These are phyloP conservation scores for Sambucus nigra DNA, from an alignment of 129 eudicot genomes.

Conservation along the genomic window DNA sequence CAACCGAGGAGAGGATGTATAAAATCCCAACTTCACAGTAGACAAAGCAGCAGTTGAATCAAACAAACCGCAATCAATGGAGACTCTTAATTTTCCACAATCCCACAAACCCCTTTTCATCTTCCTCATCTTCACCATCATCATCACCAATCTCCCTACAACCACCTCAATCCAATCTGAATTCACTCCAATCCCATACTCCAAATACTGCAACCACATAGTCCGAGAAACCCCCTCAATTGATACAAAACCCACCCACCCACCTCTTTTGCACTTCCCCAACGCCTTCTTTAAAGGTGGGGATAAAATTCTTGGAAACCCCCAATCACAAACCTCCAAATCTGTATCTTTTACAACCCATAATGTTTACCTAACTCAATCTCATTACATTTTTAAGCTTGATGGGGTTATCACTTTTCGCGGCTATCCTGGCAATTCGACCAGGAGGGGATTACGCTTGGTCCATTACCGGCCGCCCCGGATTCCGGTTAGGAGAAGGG, in stretches of 20 bases:
- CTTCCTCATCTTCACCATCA: conserved; percentile 15
- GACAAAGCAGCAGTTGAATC: no score
- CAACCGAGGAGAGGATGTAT: no score
- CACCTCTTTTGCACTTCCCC: conserved; percentile 14
- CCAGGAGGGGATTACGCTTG: conserved; percentile 43
- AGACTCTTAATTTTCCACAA: not conserved
- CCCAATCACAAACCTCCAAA: conserved; percentile 20
- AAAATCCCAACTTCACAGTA: no score
- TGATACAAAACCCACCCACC: not conserved
- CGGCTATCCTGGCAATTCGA: conserved; percentile 15
- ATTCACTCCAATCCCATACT: conserved; percentile 27
- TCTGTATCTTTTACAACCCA: conserved; percentile 21
- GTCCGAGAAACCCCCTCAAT: conserved; percentile 28
- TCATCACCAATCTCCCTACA: conserved; percentile 15
- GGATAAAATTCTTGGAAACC: conserved; percentile 18
- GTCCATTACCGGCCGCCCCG: conserved; percentile 49
- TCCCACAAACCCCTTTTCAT: conserved; percentile 1
- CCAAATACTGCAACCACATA: conserved; percentile 35
- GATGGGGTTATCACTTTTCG: conserved; percentile 18
- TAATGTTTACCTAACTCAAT: conserved; percentile 29
- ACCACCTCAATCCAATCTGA: conserved; percentile 18
- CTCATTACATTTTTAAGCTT: conserved; percentile 19
- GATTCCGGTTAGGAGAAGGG: conserved; percentile 18
- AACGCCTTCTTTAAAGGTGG: conserved; percentile 20
- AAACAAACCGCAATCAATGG: no score